A percentile compares a stretch with the other conserved stretches of the same genome.
These are phyloP conservation scores for Hortiboletus flavorubellus DNA, from an alignment of 768 basidiomycete genomes.

Conservation along the genomic window DNA sequence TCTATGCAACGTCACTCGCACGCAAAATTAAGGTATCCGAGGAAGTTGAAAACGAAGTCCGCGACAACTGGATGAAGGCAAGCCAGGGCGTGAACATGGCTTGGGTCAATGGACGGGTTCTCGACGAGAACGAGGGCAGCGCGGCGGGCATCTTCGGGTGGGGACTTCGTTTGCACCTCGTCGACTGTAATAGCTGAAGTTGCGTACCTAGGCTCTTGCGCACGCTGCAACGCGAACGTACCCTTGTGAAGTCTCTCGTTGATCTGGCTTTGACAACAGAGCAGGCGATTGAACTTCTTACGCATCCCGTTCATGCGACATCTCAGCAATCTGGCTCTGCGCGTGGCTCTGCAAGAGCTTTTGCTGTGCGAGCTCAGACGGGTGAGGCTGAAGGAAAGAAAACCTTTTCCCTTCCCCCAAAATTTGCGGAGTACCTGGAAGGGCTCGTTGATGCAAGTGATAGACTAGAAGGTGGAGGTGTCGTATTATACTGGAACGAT, in stretches of 20 bases:
- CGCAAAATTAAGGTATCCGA: slow-evolving; percentile 59
- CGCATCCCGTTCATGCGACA: slow-evolving; percentile 55
- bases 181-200: slow-evolving; percentile 4
- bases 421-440: slow-evolving; percentile 37
- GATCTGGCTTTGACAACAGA: slow-evolving; percentile 56
- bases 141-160: slow-evolving; percentile 52
- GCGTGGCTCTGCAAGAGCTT: slow-evolving; percentile 11
- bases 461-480: slow-evolving; percentile 67
- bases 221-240: slow-evolving; percentile 70
- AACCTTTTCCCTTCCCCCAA: slow-evolving; percentile 73
- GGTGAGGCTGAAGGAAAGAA: slow-evolving; percentile 43
- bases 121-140: slow-evolving; percentile 63
- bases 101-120: slow-evolving; percentile 77
- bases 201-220: slow-evolving; percentile 51
- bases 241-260: slow-evolving; percentile 54
- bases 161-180: slow-evolving; percentile 9
- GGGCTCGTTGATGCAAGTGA: slow-evolving; percentile 93
- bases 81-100: slow-evolving; percentile 53
- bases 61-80: slow-evolving; percentile 50
- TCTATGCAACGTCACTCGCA: slow-evolving; percentile 71
- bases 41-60: slow-evolving; percentile 52
- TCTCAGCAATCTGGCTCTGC: slow-evolving; percentile 40
- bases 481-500: slow-evolving; percentile 89
- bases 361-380: slow-evolving; percentile 1
- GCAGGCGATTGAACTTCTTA: slow-evolving; percentile 72